Conservation (phyloP, 805 yeast genomes). For the Vanderwaltozyma polyspora region DNA sequence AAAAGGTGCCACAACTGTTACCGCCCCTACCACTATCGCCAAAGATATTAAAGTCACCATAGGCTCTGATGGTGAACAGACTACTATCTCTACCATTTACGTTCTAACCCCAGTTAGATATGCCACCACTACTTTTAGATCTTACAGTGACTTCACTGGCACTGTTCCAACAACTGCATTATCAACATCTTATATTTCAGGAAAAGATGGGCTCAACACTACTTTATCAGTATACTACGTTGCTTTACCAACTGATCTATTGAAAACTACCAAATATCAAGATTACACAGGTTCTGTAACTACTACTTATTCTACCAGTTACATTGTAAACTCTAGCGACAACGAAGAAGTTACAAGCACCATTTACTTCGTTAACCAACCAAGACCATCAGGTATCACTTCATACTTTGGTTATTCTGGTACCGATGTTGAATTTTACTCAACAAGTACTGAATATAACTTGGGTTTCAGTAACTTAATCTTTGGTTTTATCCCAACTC, state of each 20-base stretch:
- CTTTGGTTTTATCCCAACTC: background rate
- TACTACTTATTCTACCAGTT: background rate
- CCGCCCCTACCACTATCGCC: slow-evolving; percentile 5
- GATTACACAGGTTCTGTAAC: slow-evolving; percentile 1
- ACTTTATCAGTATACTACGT: background rate
- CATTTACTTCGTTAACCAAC: slow-evolving; percentile 4
- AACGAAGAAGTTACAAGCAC: slow-evolving; percentile 3
- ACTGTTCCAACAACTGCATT: too few species aligned
- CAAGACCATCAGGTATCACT: slow-evolving; percentile 3
- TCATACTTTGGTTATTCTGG: slow-evolving; percentile 1
- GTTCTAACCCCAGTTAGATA: slow-evolving; percentile 6
- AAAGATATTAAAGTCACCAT: slow-evolving; percentile 2
- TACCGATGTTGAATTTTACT: background rate
- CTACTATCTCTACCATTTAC: slow-evolving; percentile 4
- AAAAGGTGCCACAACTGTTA: slow-evolving; percentile 1
- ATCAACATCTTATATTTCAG: background rate
- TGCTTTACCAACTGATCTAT: slow-evolving; percentile 1
- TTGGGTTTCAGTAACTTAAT: too few species aligned
- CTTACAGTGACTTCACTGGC: slow-evolving; percentile 2
- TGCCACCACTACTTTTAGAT: slow-evolving; percentile 3
- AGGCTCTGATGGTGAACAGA: slow-evolving; percentile 4
- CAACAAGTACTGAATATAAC: too few species aligned
- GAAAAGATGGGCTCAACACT: background rate
- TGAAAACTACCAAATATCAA: background rate
- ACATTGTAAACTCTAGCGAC: background rate